Evolutionary conservation across 2,329 filamentous ascomycete genomes (phyloP), one percentile per base, ranked within the genome.

Genomic region (Helminthosporium solani): DNA sequence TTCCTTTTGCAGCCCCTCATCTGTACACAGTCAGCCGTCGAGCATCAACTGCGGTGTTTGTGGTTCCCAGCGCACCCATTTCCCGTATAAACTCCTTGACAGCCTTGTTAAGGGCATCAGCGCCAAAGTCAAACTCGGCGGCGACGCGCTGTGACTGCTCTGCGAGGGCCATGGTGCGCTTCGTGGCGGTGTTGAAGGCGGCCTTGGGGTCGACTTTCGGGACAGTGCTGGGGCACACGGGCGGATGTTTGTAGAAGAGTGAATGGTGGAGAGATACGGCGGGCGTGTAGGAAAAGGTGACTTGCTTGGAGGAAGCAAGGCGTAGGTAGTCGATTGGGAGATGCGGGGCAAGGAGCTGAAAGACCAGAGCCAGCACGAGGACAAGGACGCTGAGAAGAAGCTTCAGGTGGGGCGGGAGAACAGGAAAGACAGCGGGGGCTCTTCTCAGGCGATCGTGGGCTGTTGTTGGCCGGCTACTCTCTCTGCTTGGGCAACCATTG

Each of bases 51-150:
- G 39, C 19, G 27, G 39, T 21, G 15, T 39, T 2, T 18, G 28
- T 34, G 28, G 21, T n/a, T 28, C 5, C 52, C 61, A 16, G 53
- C 65, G 33, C 58, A 84, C 87, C 78, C 85, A 96, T 91, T 75
- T 97, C 85, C 50, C 78, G 77, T 56, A 96, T 81, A 67, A 96
- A 99, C 70, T 96, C 90, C 54, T 83, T 77, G 51, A 96, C 90
- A 55, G 84, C 88, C 62, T 79, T 82, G 70, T 90, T 89, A 64
- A 96, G 80, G 71, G 90, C 81, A 42, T 85, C 82, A 60, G 90
- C 80, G 50, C 83, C 78, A 73, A 91, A 92, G 44, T 95, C 88
- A 73, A 97, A 97, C 71, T 94, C 83, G 59, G 82, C 82, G 61
- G 88, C 87, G 63, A 96, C 83, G 65, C 82, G 83, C 78, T 85